phyloP scores from a whole-genome alignment of 345 rosid species.

The Balakata baccata region DNA sequence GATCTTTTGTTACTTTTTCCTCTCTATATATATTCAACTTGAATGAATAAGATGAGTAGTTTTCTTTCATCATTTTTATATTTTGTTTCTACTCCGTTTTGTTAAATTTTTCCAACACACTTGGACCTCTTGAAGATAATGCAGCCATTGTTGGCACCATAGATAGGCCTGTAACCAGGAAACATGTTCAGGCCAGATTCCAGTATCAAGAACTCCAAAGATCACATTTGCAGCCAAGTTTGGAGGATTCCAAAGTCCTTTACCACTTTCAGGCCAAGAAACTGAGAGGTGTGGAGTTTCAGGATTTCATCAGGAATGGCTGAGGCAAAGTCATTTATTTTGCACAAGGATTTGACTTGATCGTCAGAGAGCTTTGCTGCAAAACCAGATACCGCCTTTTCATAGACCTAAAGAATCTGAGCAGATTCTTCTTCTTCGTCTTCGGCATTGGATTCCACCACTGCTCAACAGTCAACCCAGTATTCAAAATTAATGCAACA shows the following conservation, averaged over 20 bases:
- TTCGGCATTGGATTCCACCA: slow-evolving; percentile 35
- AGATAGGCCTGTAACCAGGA: slow-evolving; percentile 54
- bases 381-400: slow-evolving; percentile 60
- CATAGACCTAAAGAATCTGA: slow-evolving; percentile 51
- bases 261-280: slow-evolving; percentile 57
- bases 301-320: slow-evolving; percentile 58
- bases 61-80: too few relatives aligned
- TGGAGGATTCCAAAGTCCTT: slow-evolving; percentile 50
- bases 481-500: slow-evolving; percentile 20
- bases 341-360: slow-evolving; percentile 47
- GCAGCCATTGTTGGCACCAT: slow-evolving; percentile 59
- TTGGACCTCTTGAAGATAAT: slow-evolving; percentile 83
- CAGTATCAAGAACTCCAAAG: slow-evolving; percentile 63
- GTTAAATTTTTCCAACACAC: too few relatives aligned
- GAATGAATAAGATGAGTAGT: too few relatives aligned
- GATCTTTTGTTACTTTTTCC: too few relatives aligned
- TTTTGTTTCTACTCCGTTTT: too few relatives aligned
- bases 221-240: slow-evolving; percentile 53
- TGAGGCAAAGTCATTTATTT: slow-evolving; percentile 47
- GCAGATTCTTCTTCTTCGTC: slow-evolving; percentile 28
- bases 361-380: slow-evolving; percentile 53
- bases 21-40: too few relatives aligned
- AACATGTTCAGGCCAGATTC: slow-evolving; percentile 83
- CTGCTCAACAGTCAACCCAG: slow-evolving; percentile 27
- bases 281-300: slow-evolving; percentile 58